Evolutionary conservation across 2,329 filamentous ascomycete species (phyloP), one percentile per base, ranked within the genome.

Genomic region (Arthrobotrys iridis): DNA sequence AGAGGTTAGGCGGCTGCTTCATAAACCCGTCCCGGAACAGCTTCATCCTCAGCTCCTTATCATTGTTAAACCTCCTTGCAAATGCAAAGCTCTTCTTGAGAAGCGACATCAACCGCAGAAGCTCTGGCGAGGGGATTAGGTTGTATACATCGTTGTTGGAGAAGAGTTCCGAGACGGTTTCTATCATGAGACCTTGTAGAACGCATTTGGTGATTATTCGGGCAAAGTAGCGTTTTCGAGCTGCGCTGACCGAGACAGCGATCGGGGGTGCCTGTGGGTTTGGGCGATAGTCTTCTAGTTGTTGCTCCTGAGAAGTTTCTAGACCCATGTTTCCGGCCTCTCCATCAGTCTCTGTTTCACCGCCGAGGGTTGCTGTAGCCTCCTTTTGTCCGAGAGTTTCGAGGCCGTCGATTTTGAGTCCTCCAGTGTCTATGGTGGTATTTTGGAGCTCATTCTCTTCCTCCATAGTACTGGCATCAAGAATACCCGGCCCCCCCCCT

Each of bases 171-270:
- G 96, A 96, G 43, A 99, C 96, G 0, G 96, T 99, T 82, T 99
- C 96, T 79, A 99, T 99, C 93, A 99, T 99, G 77, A 99, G 88
- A 1, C 99, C 88, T 82, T 99, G 96, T 6, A 99, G 85, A 2
- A 99, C 96, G 81, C 95, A 99, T 78, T 96, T 94, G 11, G 94
- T 97, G 82, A 99, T 99, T 82, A 99, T 99, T 79, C 94, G 92
- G 84, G 99, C 99, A 86, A 99, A 99, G 85, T 97, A 97, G 60
- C 93, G 91, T 35, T 95, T 89, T 24, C 95, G 91, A 0, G 95
- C 93, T 1, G 93, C 93, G 0, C 95, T 98, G 3, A 99, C 94
- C 4, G 97, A 87, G 0, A 93, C 82, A 95, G 92, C 81, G 96
- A 93, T 63, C 15, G 70, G 72, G 4, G 57, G 72, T 0, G 41